Evolutionary conservation across 2,329 filamentous ascomycete genomes (phyloP).

Genomic region (Aspergillus neotritici): DNA sequence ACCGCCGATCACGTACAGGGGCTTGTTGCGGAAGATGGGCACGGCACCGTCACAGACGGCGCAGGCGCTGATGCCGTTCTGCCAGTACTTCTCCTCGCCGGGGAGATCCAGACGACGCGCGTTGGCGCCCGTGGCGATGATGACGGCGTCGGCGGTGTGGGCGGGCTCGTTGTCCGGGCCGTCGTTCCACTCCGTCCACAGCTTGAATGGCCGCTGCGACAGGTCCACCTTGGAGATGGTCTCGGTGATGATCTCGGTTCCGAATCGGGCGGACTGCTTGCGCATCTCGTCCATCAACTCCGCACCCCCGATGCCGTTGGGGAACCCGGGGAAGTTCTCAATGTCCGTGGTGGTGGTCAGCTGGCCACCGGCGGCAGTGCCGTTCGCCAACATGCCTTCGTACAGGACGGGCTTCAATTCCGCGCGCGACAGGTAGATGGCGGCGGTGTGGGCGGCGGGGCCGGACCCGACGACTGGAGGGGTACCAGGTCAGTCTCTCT

Average conservation of each 20-base stretch:
- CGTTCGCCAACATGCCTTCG: constrained; percentile 96
- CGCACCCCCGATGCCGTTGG: constrained; percentile 75
- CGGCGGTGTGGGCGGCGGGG: constrained; percentile 94
- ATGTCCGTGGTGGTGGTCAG: constrained; percentile 97
- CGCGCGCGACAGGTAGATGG: constrained; percentile 90
- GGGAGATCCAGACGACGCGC: constrained; percentile 74
- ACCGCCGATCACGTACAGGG: constrained; percentile 89
- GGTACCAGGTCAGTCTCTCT: constrained; percentile 5
- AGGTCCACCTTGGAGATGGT: constrained; percentile 87
- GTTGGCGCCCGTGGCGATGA: constrained; percentile 92
- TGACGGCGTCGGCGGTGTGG: constrained; percentile 85
- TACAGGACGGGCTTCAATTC: constrained; percentile 94
- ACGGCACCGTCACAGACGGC: constrained; percentile 96
- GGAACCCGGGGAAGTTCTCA: constrained; percentile 97
- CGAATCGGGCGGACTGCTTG: constrained; percentile 83
- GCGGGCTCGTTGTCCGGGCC: constrained; percentile 59
- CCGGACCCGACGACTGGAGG: constrained; percentile 75
- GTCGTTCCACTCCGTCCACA: constrained; percentile 84
- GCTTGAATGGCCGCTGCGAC: constrained; percentile 77
- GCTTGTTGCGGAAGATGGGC: constrained; percentile 96
- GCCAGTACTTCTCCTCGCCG: constrained; percentile 96
- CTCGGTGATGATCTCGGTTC: constrained; percentile 87
- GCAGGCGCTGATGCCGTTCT: constrained; percentile 91
- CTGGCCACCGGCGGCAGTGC: constrained; percentile 92
- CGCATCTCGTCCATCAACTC: constrained; percentile 96